Conservation (phyloP, 2,329 filamentous ascomycete genomes). For the Diaporthe eres region DNA sequence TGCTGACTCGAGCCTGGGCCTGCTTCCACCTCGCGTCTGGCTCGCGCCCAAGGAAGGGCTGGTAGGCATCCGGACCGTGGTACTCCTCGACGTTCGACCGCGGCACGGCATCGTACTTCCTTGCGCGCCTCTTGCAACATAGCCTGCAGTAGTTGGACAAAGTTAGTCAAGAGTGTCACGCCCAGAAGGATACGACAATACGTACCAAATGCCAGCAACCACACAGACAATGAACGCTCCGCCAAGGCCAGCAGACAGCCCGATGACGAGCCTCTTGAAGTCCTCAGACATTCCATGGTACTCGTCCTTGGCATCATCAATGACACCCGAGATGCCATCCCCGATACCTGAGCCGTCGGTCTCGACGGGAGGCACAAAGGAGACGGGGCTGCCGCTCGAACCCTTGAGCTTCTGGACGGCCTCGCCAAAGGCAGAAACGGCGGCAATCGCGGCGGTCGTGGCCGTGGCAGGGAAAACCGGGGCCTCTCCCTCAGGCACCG, state of each 20-base stretch:
- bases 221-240: constrained; percentile 25
- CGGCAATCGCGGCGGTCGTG: constrained; percentile 48
- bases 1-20: constrained; percentile 6
- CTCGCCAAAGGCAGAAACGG: constrained; percentile 58
- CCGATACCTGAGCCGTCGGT: background rate
- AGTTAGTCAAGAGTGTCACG: background rate
- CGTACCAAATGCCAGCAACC: constrained; percentile 22
- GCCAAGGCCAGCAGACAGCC: constrained; percentile 37
- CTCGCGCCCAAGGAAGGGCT: constrained; percentile 24
- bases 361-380: constrained; percentile 26
- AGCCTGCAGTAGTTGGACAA: background rate
- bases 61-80: background rate
- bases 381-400: constrained; percentile 38
- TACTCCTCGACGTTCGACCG: background rate
- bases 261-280: constrained; percentile 40
- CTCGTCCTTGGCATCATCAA: constrained; percentile 12
- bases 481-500: constrained; percentile 54
- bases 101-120: background rate
- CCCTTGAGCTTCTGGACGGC: constrained; percentile 48
- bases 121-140: constrained; percentile 22
- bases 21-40: constrained; percentile 16
- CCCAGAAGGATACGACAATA: background rate
- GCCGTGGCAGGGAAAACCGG: constrained; percentile 58
- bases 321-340: background rate
- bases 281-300: constrained; percentile 30